Base-by-base conservation (phyloP, 2,329 filamentous ascomycete species). In the Biscogniauxia sp. region DNA sequence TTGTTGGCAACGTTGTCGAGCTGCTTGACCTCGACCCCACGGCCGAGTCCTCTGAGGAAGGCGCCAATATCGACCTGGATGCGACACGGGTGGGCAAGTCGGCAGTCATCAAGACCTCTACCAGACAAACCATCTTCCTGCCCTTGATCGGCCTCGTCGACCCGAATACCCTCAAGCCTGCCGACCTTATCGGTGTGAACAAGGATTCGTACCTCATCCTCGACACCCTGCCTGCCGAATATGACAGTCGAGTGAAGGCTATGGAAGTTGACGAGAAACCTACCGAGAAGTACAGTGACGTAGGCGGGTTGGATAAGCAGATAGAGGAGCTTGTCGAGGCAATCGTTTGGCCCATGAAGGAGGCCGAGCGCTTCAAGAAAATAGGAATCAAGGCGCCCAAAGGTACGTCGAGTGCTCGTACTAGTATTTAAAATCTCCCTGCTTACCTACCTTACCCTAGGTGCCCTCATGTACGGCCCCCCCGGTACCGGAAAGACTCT, bases 201-300 rank as follows among this genome's bases (percentile, higher is more conserved):
- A 99, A 99, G 81, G 96, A 99, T 73, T 98, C 94, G 61, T 99
- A 99, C 76, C 88, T 99, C 41, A 92, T 99, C 67, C 85, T 99
- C 60, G 96, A 99, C 75, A 99, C 95, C 23, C 83, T 99, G 67
- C 95, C 95, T 1, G 95, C 95, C 53, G 96, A 99, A 77, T 99
- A 99, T 74, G 95, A 99, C 75, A 98, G 94, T 79, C 88, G 95
- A 77, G 95, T 99, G 68, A 99, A 99, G 82, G 96, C 96, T 41
- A 99, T 99, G 95, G 96, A 99, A 81, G 95, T 99, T 7, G 95
- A 99, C 72, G 96, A 99, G 84, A 99, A 99, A 84, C 96, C 95
- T 9, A 98, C 93, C 49, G 95, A 99, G 79, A 97, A 98, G 80
- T 99, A 99, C 80, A 95, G 89, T 58, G 95, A 99, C 80, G 96